These are phyloP conservation scores for Magnaporthiopsis poae DNA, from an alignment of 2,329 filamentous ascomycete species.

Conservation along the genomic window DNA sequence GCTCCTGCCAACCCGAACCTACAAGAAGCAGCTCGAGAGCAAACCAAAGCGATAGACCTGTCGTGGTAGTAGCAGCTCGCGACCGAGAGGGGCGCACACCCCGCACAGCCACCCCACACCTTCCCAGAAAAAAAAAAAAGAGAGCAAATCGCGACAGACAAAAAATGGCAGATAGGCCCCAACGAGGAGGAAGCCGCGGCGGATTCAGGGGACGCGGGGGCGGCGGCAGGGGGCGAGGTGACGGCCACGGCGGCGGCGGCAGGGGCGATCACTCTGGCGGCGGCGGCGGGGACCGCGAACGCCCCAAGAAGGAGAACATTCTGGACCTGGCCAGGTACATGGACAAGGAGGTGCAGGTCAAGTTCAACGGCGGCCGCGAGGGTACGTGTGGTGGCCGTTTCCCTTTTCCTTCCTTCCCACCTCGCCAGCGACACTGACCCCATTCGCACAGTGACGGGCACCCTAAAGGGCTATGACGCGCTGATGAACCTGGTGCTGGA, in stretches of 20 bases:
- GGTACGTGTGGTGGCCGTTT: constrained; percentile 39
- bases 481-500: constrained; percentile 97
- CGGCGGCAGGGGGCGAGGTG: constrained; percentile 1
- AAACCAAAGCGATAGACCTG: background rate
- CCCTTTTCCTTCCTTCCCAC: background rate
- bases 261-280: constrained; percentile 20
- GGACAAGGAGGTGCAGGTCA: constrained; percentile 90
- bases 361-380: constrained; percentile 91
- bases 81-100: background rate
- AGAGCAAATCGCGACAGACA: too few species aligned
- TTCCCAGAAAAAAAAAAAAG: background rate
- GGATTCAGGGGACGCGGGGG: constrained; percentile 1
- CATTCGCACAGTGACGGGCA: constrained; percentile 65
- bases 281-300: constrained; percentile 42
- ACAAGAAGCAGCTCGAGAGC: background rate
- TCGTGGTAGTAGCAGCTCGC: background rate
- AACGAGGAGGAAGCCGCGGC: background rate
- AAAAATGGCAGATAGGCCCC: background rate
- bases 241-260: background rate
- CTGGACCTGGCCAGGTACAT: constrained; percentile 91
- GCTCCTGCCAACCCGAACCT: background rate
- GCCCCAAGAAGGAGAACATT: constrained; percentile 97
- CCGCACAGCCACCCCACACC: background rate
- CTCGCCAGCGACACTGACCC: background rate
- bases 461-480: constrained; percentile 89